Evolutionary conservation across 1,284 basidiomycete species (phyloP).

Genomic region (Irpex sp.): DNA sequence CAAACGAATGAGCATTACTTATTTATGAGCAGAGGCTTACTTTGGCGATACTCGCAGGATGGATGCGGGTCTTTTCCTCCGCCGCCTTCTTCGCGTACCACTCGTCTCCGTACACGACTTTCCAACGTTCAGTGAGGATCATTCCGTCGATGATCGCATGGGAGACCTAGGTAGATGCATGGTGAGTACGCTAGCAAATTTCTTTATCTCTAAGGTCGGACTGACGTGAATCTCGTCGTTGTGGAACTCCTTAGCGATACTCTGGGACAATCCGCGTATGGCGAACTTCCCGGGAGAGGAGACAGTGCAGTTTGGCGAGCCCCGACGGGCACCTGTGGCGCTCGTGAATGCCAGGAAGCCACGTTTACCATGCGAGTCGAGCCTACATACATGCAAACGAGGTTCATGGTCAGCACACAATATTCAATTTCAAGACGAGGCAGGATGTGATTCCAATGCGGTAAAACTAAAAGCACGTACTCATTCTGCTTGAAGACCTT

Average conservation of each 20-base stretch:
- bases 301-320: constrained; percentile 23
- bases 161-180: constrained; percentile 6
- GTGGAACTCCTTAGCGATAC: constrained; percentile 30
- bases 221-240: constrained; percentile 26
- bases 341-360: constrained; percentile 31
- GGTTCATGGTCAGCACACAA: no score
- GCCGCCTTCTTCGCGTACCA: constrained; percentile 19
- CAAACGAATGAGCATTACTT: no score
- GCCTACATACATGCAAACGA: constrained; percentile 1
- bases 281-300: constrained; percentile 32
- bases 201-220: background rate
- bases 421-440: no score
- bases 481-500: constrained; percentile 18
- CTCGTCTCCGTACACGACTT: constrained; percentile 10
- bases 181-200: background rate
- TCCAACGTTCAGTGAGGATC: constrained; percentile 13
- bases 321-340: constrained; percentile 27
- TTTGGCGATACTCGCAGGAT: constrained; percentile 24
- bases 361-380: constrained; percentile 20
- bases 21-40: constrained; percentile 26
- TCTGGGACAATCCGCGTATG: constrained; percentile 26
- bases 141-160: constrained; percentile 11
- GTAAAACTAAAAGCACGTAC: background rate
- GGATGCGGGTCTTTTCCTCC: constrained; percentile 23
- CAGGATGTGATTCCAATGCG: background rate